Percentiles rank a stretch among this genome's conserved stretches.
These are phyloP conservation scores for Apocynum venetum DNA, from an alignment of 257 asterid genomes.

Conservation along the genomic window DNA sequence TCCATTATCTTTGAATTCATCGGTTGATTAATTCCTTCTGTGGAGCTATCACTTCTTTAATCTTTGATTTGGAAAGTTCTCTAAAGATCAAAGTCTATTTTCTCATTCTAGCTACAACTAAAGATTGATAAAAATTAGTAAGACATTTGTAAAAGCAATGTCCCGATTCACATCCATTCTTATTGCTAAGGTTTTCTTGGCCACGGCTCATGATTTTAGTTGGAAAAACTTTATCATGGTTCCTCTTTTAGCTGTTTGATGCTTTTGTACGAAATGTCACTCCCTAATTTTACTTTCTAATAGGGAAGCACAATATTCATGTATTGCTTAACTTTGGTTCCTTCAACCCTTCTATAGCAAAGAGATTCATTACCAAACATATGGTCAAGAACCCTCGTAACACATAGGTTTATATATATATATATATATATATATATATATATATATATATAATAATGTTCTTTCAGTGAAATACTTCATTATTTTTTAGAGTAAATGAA, in stretches of 20 bases:
- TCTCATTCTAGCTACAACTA: background rate
- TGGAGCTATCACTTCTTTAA: background rate
- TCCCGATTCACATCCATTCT: background rate
- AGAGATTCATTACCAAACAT: background rate
- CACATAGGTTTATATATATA: no score
- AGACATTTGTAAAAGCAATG: background rate
- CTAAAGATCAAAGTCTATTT: background rate
- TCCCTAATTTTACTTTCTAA: background rate
- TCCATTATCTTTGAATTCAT: background rate
- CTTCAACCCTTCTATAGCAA: background rate
- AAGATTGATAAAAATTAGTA: background rate
- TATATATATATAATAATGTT: no score
- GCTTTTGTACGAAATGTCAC: background rate
- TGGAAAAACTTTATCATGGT: background rate
- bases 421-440: no score
- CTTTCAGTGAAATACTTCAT: no score
- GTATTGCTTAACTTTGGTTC: background rate
- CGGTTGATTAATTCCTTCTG: background rate
- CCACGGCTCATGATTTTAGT: background rate
- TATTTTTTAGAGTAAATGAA: no score
- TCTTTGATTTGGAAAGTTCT: background rate
- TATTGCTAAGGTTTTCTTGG: background rate
- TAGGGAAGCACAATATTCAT: background rate
- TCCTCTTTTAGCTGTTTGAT: background rate
- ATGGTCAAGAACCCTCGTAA: background rate